Conservation (phyloP, 116 monocot species). For the Zostera marina region DNA sequence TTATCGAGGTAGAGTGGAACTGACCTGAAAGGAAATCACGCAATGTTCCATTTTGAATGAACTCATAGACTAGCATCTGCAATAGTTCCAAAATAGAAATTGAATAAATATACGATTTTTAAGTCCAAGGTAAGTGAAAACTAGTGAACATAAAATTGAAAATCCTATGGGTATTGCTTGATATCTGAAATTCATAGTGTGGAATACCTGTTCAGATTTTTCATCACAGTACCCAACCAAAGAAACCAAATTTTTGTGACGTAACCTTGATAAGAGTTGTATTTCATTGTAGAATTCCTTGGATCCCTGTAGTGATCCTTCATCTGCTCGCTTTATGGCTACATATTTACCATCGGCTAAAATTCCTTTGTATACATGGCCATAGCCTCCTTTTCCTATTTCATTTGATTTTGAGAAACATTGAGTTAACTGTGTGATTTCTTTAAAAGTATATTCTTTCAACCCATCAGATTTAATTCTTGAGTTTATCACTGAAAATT, state of each 20-base stretch:
- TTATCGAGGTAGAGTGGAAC: too few relatives aligned
- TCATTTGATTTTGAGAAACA: conserved; percentile 37
- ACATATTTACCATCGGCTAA: conserved; percentile 62
- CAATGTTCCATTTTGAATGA: conserved; percentile 62
- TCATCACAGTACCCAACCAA: conserved; percentile 84
- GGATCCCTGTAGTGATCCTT: conserved; percentile 73
- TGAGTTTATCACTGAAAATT: conserved; percentile 25
- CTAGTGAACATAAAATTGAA: too few relatives aligned
- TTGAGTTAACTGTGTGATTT: conserved; percentile 49
- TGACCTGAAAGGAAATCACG: conserved; percentile 59
- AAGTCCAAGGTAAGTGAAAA: too few relatives aligned
- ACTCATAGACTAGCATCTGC: conserved; percentile 85
- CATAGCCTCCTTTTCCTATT: conserved; percentile 86
- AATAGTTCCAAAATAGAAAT: not conserved
- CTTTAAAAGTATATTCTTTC: conserved; percentile 50
- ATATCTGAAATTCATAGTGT: not conserved
- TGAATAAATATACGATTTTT: too few relatives aligned
- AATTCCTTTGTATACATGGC: conserved; percentile 68
- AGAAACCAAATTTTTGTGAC: conserved; percentile 77
- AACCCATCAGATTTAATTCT: conserved; percentile 47
- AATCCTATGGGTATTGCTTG: not conserved
- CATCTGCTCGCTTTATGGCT: conserved; percentile 77
- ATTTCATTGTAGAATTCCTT: conserved; percentile 84
- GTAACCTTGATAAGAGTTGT: conserved; percentile 69
- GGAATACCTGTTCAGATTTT: conserved; percentile 60